Base-by-base conservation (phyloP, 495 filamentous ascomycete genomes). In the Staphylotrichum longicolle region DNA sequence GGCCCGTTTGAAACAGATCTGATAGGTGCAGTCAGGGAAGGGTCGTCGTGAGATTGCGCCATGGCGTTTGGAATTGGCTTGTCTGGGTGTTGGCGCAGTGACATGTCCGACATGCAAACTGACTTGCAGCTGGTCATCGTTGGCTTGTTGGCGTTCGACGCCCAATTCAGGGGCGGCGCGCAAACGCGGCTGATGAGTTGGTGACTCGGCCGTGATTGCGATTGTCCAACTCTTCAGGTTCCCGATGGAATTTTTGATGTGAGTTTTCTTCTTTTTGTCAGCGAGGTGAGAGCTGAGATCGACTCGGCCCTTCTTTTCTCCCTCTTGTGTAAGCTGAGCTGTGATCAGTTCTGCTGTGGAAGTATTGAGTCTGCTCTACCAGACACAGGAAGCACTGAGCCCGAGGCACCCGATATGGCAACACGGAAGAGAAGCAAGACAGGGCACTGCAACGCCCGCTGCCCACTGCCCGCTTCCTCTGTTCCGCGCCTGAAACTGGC, bases 71-170 rank as follows among this genome's bases (percentile, higher is more conserved):
- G 35, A 34, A 47, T 30, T 15, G 15, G 41, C 6, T 37, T 41
- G 45, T 7, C 9, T 49, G 57, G 14, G 9, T 52, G 30, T 42
- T 60, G 49, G 39, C 39, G 30, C 12, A 5, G 40, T 33, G 49
- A 39, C 49, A 53, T 7, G 47, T 44, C 47, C 51, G 47, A 53
- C 58, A 61, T 33, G 53, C 54, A 41, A 10, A 30, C 35, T 45
- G 53, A 46, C 63, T 50, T 45, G 54, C 47, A 33, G 55, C 27
- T 34, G 49, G 42, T 20, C 34, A 53, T 53, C 48, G 41, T 15
- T 42, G 56, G 45, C 40, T 27, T 11, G 47, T 32, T 44, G 27
- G 37, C 9, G 8, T 30, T 37, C 14, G 48, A 11, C 35, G 45
- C 33, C 45, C 15, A 39, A 50, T 39, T 40, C 56, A 58, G 40